Evolutionary conservation across 805 yeast genomes (phyloP), one percentile per base, ranked within the genome.

Genomic region (Clavispora vitiphila): DNA sequence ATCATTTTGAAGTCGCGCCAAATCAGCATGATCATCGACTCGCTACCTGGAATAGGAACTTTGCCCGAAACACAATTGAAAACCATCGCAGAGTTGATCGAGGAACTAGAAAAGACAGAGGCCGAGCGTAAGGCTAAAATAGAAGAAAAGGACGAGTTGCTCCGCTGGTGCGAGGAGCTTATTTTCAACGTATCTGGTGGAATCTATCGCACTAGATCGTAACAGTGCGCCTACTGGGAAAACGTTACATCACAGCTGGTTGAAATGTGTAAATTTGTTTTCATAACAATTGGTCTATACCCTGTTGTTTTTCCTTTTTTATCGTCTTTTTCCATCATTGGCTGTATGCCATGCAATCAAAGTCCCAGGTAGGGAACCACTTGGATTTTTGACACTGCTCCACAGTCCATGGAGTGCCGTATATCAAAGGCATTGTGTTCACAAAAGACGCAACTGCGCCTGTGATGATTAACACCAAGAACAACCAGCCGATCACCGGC

Each of bases 41-140:
- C 95, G 2, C 67, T 91, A 34, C 99, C 99, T 0, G 98, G 97
- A 10, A 86, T 88, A 2, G 96, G 95, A 8, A 90, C 84, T 1
- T 78, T 90, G 1, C 84, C 86, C 19, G 77, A 73, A 35, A 82
- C 78, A 41, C 98, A 90, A 61, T 59, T 89, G 58, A 63, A 66
- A 21, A 73, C 74, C 44, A 85, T 91, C 14, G 76, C 74, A 38
- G 69, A 67, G 11, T 65, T 93, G 36, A 83, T 86, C 37, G 58
- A 60, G 35, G 86, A 86, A 50, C 64, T 90, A 41, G 70, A 72
- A 10, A 65, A 69, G 10, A 78, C 81, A 1, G 93, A 89, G 52
- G 56, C 61, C 18, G 74, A 77, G 41, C 77, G 86, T 47, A 63
- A 74, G 11, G 65, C 64, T 23, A 81, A 83, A 8, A 73, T 84